Evolutionary conservation across 768 basidiomycete genomes (phyloP).

Genomic region (Suillus lakei): DNA sequence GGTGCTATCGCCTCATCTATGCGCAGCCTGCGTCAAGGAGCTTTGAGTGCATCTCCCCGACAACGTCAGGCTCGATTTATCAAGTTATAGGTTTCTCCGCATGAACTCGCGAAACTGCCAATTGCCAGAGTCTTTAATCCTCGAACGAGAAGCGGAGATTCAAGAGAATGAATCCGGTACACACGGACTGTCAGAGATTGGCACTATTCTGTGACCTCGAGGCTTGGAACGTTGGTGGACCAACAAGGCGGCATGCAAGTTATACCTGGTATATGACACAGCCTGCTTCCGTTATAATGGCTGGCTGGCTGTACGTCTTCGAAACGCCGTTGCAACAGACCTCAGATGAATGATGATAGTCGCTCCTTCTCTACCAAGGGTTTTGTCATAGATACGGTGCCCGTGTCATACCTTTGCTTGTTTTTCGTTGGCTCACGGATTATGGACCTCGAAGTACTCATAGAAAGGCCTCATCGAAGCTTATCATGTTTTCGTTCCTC

Average conservation of each 20-base stretch:
- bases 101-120: constrained; percentile 82
- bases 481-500: constrained; percentile 30
- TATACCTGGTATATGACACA: constrained; percentile 40
- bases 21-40: constrained; percentile 21
- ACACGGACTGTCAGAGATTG: constrained; percentile 92
- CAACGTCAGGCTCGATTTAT: constrained; percentile 73
- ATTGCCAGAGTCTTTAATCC: constrained; percentile 39
- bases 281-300: not conserved
- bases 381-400: not conserved
- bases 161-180: constrained; percentile 96
- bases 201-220: constrained; percentile 88
- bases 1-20: constrained; percentile 10
- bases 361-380: not conserved
- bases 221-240: constrained; percentile 79
- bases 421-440: not conserved
- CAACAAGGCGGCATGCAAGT: constrained; percentile 93
- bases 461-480: not conserved
- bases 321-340: constrained; percentile 5
- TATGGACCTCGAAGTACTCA: not conserved
- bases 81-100: constrained; percentile 78
- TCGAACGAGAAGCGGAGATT: constrained; percentile 91
- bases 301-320: constrained; percentile 64
- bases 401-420: constrained; percentile 38
- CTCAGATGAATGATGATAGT: not conserved
- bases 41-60: constrained; percentile 49